A percentile compares a stretch with the other conserved stretches of the same genome.
These are phyloP conservation scores for Bocquillonia castaneifolia DNA, from an alignment of 441 rosid species.

Conservation along the genomic window DNA sequence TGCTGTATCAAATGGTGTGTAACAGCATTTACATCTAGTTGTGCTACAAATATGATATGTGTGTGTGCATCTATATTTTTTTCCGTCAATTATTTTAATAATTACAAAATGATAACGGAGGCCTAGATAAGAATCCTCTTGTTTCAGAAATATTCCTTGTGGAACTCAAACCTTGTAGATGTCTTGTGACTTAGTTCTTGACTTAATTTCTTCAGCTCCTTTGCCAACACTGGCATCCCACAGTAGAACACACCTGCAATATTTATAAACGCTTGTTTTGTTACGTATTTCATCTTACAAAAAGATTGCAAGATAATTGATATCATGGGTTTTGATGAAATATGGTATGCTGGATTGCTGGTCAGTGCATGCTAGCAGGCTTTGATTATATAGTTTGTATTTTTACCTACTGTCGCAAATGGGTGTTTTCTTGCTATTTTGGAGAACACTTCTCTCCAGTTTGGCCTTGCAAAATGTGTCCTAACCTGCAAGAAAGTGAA, in stretches of 20 bases:
- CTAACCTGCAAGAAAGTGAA: slow-evolving; percentile 57
- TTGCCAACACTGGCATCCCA: slow-evolving; percentile 84
- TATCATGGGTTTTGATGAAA: not conserved
- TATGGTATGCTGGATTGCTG: too few species aligned
- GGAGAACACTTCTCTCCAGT: slow-evolving; percentile 84
- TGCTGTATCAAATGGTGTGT: slow-evolving; percentile 8
- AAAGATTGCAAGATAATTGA: not conserved
- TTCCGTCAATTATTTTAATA: slow-evolving; percentile 23
- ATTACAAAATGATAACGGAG: slow-evolving; percentile 21
- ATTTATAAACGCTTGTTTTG: not conserved
- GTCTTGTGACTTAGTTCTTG: slow-evolving; percentile 71
- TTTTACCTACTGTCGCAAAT: slow-evolving; percentile 66
- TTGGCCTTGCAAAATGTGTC: slow-evolving; percentile 95
- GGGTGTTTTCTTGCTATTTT: slow-evolving; percentile 85
- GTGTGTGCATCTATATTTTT: slow-evolving; percentile 9
- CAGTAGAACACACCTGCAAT: slow-evolving; percentile 92
- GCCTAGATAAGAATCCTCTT: slow-evolving; percentile 16
- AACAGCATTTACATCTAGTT: slow-evolving; percentile 24
- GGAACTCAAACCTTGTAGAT: slow-evolving; percentile 80
- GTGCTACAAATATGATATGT: slow-evolving; percentile 20
- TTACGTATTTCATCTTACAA: not conserved
- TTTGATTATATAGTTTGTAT: too few species aligned
- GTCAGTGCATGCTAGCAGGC: too few species aligned
- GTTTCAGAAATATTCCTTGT: slow-evolving; percentile 74
- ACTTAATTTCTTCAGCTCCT: slow-evolving; percentile 72